Evolutionary conservation across 108 stramenopile genomes (phyloP).

Genomic region (Thalassiosira profunda): DNA sequence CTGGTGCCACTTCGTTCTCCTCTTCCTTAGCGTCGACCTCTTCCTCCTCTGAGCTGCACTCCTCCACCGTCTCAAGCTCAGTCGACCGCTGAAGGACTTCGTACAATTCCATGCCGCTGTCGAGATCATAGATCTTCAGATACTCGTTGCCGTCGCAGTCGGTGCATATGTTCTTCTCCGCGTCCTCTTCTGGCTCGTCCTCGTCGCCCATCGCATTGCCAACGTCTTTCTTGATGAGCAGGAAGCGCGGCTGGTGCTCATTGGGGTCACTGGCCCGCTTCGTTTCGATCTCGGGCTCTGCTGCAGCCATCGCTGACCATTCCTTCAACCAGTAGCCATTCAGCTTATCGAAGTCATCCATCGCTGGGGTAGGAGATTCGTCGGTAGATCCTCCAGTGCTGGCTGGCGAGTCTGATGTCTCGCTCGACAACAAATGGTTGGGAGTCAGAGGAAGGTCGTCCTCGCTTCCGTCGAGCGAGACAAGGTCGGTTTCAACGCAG

Average conservation of each 20-base stretch:
- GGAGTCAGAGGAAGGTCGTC: too few relatives aligned
- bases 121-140: conserved; percentile 13
- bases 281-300: not conserved
- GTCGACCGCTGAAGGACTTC: conserved; percentile 5
- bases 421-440: too few relatives aligned
- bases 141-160: conserved; percentile 14
- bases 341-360: not conserved
- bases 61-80: conserved; percentile 20
- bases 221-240: conserved; percentile 11
- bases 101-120: conserved; percentile 4
- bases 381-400: not conserved
- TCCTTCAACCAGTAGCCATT: conserved; percentile 7
- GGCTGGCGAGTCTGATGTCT: not conserved
- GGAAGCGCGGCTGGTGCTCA: not conserved
- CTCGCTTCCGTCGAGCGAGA: too few relatives aligned
- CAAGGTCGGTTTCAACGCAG: too few relatives aligned
- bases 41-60: conserved; percentile 11
- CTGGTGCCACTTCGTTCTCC: not conserved
- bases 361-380: not conserved
- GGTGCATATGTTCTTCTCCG: conserved; percentile 1
- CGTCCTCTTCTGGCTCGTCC: not conserved
- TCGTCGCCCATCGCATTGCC: conserved; percentile 20
- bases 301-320: not conserved
- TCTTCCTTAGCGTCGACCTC: not conserved
- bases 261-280: not conserved